Evolutionary conservation across 2,329 filamentous ascomycete genomes (phyloP), one percentile per base, ranked within the genome.

Genomic region (Xylariaceae sp.): DNA sequence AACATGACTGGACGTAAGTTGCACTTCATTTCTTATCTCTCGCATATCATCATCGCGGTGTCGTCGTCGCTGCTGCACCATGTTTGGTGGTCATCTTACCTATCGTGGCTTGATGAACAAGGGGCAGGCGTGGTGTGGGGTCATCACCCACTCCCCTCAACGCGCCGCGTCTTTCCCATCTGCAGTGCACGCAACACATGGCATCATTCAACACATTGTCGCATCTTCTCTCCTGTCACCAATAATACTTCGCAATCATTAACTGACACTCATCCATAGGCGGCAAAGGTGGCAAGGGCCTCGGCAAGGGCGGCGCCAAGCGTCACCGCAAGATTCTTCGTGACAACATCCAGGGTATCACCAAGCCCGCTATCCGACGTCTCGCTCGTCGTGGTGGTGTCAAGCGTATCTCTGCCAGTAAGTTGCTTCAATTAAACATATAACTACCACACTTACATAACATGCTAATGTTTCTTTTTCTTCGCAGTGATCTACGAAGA

Each of bases 301-400:
- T 95, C 75, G 91, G 91, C 72, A 95, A 95, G 85, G 91, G 91
- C 60, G 91, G 91, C 73, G 92, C 92, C 75, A 97, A 96, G 87
- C 91, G 91, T 76, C 91, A 96, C 79, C 85, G 92, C 68, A 96
- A 96, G 88, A 96, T 96, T 80, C 82, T 96, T 73, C 89, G 91
- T 76, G 91, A 95, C 86, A 96, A 95, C 87, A 96, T 96, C 69
- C 91, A 96, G 79, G 91, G 91, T 77, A 96, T 96, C 70, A 96
- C 91, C 68, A 96, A 96, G 87, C 91, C 91, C 64, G 91, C 91
- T 65, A 96, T 96, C 75, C 86, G 91, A 67, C 91, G 91, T 94
- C 90, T 96, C 71, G 91, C 91, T 58, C 91, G 91, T 77, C 90
- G 91, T 93, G 91, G 91, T 74, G 91, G 91, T 91, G 91, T 96